Base-by-base conservation (phyloP, 768 basidiomycete species). In the Boletus barrowsii region DNA sequence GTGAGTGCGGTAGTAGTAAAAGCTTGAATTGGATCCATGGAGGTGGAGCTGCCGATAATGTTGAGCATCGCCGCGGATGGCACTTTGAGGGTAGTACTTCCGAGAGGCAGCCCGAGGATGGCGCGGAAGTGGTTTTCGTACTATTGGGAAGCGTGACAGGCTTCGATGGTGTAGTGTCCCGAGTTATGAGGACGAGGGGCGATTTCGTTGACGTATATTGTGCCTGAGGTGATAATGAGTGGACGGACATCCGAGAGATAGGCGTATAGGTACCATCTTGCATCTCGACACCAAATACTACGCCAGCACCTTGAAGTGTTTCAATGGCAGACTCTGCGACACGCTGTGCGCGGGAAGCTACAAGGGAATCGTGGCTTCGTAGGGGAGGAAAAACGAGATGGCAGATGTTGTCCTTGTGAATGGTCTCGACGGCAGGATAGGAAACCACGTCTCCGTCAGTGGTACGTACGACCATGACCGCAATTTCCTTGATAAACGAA, bases 171-270 rank as follows among this genome's bases (percentile, higher is more conserved):
- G 72, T 98, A 96, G 69, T 99, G 97, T 0, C 96, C 97, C 10
- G 95, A 98, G 74, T 98, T 99, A 70, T 99, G 97, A 2, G 97
- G 96, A 17, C 97, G 83, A 13, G 97, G 97, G 0, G 97, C 97
- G 56, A 99, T 96, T 74, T 99, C 97, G 71, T 99, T 99, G 58
- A 99, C 81, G 54, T 84, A 84, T 1, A 98, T 79, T 1, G 76
- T 70, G 13, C 89, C 93, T 95, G 60, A 5, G 14, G 4, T 26
- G 29, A 13, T 15, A 15, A n/a, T 53, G 32, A 15, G 44, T 30
- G 3, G 9, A 7, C n/a, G 26, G 5, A 14, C 18, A 8, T 40
- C 18, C 18, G 17, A 39, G 17, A 40, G 13, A 20, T 15, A 24
- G 29, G 30, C 10, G 42, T 7, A 32, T 18, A 53, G 53, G 17